Percentiles rank a stretch among this genome's conserved stretches.
These are phyloP conservation scores for Cytospora piceicola DNA, from an alignment of 2,329 filamentous ascomycete genomes.

Conservation along the genomic window DNA sequence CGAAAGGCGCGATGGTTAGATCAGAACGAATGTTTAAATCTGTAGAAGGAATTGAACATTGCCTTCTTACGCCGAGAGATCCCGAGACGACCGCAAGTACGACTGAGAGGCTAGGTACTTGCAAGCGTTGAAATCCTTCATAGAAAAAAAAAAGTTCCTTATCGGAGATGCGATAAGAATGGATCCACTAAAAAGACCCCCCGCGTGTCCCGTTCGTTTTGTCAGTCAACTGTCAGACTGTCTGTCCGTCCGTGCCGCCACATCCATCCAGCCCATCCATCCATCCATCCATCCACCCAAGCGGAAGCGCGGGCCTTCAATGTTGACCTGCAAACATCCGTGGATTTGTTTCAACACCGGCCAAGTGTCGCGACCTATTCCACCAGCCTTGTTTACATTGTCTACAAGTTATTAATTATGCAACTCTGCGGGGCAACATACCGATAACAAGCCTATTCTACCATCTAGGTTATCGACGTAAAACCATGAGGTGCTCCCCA, in stretches of 20 bases:
- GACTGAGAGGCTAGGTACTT: too few species aligned
- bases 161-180: constrained; percentile 15
- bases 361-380: neutral
- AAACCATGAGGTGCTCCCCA: neutral
- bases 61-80: constrained; percentile 2
- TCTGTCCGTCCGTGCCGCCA: neutral
- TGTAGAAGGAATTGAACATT: neutral
- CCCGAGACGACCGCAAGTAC: constrained; percentile 1
- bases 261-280: too few species aligned
- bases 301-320: neutral
- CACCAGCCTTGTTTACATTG: neutral
- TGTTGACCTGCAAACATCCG: neutral
- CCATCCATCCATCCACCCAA: too few species aligned
- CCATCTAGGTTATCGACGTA: neutral
- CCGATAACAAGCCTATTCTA: neutral
- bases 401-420: neutral
- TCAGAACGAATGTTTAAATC: neutral
- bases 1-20: neutral
- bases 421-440: neutral
- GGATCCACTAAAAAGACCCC: neutral
- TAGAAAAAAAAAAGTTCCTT: constrained; percentile 8
- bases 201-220: neutral
- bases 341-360: neutral
- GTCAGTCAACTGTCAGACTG: neutral
- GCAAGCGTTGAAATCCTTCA: neutral